phyloP scores from a whole-genome alignment of 768 basidiomycete species.

The Hypholoma sublateritium region DNA sequence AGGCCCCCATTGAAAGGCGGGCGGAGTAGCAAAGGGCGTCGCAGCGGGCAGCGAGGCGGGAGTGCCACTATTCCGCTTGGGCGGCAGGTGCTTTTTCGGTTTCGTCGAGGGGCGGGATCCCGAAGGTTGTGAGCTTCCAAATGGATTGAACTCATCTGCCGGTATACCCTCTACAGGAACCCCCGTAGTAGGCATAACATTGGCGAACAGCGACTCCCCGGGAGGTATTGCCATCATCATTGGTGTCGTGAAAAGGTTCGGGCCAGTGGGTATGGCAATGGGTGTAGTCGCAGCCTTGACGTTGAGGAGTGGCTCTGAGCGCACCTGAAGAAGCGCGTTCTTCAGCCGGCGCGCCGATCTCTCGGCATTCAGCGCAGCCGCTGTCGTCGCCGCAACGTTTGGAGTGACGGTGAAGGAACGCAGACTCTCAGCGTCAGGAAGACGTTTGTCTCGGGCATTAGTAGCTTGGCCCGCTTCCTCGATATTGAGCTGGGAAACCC shows the following conservation, averaged over 20 bases:
- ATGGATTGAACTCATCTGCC: slow-evolving; percentile 43
- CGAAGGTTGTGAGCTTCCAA: slow-evolving; percentile 17
- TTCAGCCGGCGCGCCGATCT: slow-evolving; percentile 72
- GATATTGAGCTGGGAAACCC: slow-evolving; percentile 52
- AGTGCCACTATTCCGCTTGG: slow-evolving; percentile 29
- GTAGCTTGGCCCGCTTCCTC: slow-evolving; percentile 17
- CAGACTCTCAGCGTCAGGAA: slow-evolving; percentile 36
- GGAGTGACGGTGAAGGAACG: slow-evolving; percentile 52
- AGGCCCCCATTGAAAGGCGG: slow-evolving; percentile 63
- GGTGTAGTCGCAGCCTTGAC: slow-evolving; percentile 35
- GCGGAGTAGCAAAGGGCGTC: slow-evolving; percentile 23
- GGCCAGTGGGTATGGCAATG: slow-evolving; percentile 12
- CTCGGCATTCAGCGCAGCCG: slow-evolving; percentile 82
- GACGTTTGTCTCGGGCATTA: slow-evolving; percentile 36
- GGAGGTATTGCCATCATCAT: no score
- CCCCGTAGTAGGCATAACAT: no score
- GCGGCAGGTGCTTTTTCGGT: slow-evolving; percentile 37
- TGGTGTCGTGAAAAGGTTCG: not conserved
- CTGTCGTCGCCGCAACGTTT: slow-evolving; percentile 70
- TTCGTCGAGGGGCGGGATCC: slow-evolving; percentile 31
- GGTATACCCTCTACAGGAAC: slow-evolving; percentile 14
- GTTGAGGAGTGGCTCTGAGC: slow-evolving; percentile 69
- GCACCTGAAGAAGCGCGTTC: slow-evolving; percentile 56
- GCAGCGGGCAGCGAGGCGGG: slow-evolving; percentile 21
- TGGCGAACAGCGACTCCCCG: no score